phyloP scores from a whole-genome alignment of 345 rosid species.

The Lepidium africanum region DNA sequence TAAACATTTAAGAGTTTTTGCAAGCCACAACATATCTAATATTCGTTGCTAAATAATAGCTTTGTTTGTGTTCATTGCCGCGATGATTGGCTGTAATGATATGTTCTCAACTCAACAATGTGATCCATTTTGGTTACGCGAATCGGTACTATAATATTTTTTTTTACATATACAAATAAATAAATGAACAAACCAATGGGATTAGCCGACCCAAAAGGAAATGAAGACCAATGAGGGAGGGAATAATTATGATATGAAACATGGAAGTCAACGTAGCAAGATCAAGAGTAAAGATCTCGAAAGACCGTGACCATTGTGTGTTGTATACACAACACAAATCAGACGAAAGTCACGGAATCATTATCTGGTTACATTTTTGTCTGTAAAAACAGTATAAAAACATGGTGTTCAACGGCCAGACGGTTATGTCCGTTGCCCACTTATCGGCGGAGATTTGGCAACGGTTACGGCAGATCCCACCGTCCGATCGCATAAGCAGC shows the following conservation, averaged over 20 bases:
- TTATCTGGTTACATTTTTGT: not conserved
- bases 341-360: not conserved
- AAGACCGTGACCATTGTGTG: not conserved
- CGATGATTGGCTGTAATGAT: no score
- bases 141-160: no score
- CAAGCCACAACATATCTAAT: no score
- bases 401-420: slow-evolving; percentile 58
- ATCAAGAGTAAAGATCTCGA: not conserved
- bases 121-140: not conserved
- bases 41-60: no score
- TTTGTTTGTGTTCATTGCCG: no score
- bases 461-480: slow-evolving; percentile 32
- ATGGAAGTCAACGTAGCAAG: slow-evolving; percentile 14
- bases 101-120: not conserved
- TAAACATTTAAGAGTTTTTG: no score
- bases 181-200: no score
- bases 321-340: not conserved
- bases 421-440: slow-evolving; percentile 43
- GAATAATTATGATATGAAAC: not conserved
- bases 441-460: slow-evolving; percentile 54
- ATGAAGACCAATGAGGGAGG: not conserved
- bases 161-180: no score
- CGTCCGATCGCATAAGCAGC: slow-evolving; percentile 42
- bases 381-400: not conserved
- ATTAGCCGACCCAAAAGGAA: no score